Evolutionary conservation across 192 early-diverging fungal species (phyloP), one percentile per base, ranked within the genome.

Genomic region (Dissophora ornata): DNA sequence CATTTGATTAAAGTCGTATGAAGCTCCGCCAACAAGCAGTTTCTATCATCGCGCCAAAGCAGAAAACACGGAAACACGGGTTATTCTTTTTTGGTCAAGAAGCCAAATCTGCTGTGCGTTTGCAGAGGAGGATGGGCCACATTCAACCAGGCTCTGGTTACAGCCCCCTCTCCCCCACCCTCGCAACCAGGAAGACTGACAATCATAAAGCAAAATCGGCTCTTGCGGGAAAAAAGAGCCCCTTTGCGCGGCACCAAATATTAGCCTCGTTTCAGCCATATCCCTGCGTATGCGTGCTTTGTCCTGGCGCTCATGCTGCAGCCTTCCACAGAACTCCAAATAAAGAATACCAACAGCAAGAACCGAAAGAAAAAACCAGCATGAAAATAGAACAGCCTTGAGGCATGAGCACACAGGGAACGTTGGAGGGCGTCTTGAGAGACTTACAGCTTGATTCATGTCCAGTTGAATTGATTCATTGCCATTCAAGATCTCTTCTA

Each of bases 401-500:
- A n/a, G n/a, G n/a, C n/a, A n/a, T n/a, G n/a, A n/a, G n/a, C n/a
- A n/a, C n/a, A n/a, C n/a, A n/a, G n/a, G n/a, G n/a, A n/a, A n/a
- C n/a, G n/a, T n/a, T n/a, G n/a, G n/a, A n/a, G n/a, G n/a, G n/a
- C n/a, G n/a, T n/a, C n/a, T n/a, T n/a, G n/a, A n/a, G n/a, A n/a
- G n/a, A n/a, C 71, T 67, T 75, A 75, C 71, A 44, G 61, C n/a
- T 55, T 75, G 62, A 36, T 59, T 65, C 63, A 75, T 46, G 71
- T 75, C 71, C 38, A 75, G 36, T 10, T 61, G 71, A 42, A 75
- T 57, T 9, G 71, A 75, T 22, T 75, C 57, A 28, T 60, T 59
- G 48, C 71, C 71, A 57, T 67, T 67, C 29, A 75, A 30, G 52
- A 75, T 75, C 62, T 75, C 71, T 32, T 75, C 71, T n/a, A 75